phyloP scores from a whole-genome alignment of 1,284 basidiomycete species.

The Tilletia indica region DNA sequence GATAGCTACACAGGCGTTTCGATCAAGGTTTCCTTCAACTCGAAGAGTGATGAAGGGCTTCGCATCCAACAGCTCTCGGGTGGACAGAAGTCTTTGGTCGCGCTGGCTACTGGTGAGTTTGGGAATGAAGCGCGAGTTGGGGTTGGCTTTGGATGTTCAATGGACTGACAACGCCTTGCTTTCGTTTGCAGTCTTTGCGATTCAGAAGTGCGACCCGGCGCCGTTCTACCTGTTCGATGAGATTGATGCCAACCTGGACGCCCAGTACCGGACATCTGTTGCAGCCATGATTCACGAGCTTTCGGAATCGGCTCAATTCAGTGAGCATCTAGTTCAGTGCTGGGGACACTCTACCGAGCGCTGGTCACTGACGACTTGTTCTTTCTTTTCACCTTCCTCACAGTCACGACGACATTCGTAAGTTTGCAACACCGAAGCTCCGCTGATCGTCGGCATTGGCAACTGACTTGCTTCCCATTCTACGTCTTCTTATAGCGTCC shows the following conservation, averaged over 20 bases:
- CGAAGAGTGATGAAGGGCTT: slow-evolving; percentile 90
- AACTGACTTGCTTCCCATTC: background rate
- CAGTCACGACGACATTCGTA: slow-evolving; percentile 84
- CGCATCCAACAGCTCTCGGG: slow-evolving; percentile 95
- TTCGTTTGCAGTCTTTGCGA: slow-evolving; percentile 76
- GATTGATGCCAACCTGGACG: slow-evolving; percentile 96
- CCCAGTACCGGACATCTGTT: slow-evolving; percentile 94
- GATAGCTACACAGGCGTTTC: slow-evolving; percentile 96
- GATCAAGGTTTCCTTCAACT: slow-evolving; percentile 98
- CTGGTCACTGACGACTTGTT: background rate
- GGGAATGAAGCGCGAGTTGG: background rate
- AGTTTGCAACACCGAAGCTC: background rate
- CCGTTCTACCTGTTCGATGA: slow-evolving; percentile 99
- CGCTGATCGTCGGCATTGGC: background rate
- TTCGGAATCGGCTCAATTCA: slow-evolving; percentile 85
- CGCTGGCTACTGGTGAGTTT: slow-evolving; percentile 77
- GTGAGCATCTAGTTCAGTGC: background rate
- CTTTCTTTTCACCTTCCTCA: background rate
- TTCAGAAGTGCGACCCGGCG: slow-evolving; percentile 98
- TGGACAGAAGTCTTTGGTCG: slow-evolving; percentile 95
- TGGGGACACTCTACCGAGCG: too few relatives aligned
- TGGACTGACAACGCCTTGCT: background rate
- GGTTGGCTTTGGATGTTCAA: too few relatives aligned
- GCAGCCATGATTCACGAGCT: slow-evolving; percentile 94
- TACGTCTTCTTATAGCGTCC: slow-evolving; percentile 61